Conservation (phyloP, 2,329 filamentous ascomycete species). For the Dothistroma pini region DNA sequence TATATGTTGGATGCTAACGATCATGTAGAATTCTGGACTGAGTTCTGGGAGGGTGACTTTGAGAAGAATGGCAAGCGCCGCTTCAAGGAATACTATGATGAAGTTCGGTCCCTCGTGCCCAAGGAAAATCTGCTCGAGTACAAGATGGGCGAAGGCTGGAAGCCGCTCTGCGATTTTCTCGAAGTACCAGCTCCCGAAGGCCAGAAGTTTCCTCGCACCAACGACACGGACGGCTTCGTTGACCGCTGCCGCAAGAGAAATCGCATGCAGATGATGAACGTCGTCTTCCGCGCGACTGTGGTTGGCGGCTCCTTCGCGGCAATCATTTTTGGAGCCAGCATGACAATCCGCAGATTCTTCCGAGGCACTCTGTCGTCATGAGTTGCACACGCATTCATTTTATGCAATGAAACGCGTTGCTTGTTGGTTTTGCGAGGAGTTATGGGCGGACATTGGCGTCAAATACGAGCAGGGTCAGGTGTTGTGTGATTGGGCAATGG, state of each 20-base stretch:
- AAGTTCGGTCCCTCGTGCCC: slow-evolving; percentile 48
- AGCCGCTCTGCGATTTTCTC: slow-evolving; percentile 53
- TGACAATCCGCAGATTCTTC: slow-evolving; percentile 36
- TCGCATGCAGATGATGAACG: slow-evolving; percentile 55
- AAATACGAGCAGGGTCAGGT: slow-evolving; percentile 3
- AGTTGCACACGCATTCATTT: neutral
- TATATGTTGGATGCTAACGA: slow-evolving; percentile 15
- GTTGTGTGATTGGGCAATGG: neutral
- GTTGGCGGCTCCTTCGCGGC: slow-evolving; percentile 49
- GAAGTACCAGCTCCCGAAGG: slow-evolving; percentile 49
- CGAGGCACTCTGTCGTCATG: slow-evolving; percentile 18
- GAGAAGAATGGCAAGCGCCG: slow-evolving; percentile 61
- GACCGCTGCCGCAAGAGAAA: slow-evolving; percentile 52
- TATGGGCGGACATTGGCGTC: slow-evolving; percentile 7
- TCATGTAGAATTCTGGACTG: slow-evolving; percentile 58
- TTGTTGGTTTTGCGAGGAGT: slow-evolving; percentile 6
- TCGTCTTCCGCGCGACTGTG: slow-evolving; percentile 49
- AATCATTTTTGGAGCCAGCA: slow-evolving; percentile 34
- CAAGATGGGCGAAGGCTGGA: slow-evolving; percentile 53
- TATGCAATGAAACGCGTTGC: neutral
- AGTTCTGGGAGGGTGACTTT: slow-evolving; percentile 66
- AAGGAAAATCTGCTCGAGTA: slow-evolving; percentile 52
- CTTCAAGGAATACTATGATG: slow-evolving; percentile 55
- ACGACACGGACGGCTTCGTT: slow-evolving; percentile 55
- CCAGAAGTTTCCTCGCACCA: slow-evolving; percentile 50